Evolutionary conservation across 2,329 filamentous ascomycete species (phyloP).

Genomic region (Xylaria sp.): DNA sequence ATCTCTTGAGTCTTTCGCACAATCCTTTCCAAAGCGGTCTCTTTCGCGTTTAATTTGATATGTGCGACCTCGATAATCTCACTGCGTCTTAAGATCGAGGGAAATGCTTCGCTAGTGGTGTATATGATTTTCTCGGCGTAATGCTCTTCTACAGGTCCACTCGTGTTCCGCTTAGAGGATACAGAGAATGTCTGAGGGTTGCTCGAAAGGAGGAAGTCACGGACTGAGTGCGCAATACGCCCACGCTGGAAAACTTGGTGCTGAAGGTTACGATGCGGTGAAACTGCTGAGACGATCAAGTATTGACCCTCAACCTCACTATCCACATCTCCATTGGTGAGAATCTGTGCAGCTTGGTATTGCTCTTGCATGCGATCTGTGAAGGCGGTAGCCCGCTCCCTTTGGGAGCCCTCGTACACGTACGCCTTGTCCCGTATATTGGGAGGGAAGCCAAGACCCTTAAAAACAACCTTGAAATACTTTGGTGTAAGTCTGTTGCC

Average conservation of each 20-base stretch:
- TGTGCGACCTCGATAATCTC: slow-evolving; percentile 77
- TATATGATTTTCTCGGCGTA: slow-evolving; percentile 85
- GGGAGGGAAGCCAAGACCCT: slow-evolving; percentile 83
- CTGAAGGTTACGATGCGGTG: slow-evolving; percentile 77
- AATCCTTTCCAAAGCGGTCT: slow-evolving; percentile 90
- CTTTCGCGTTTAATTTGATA: slow-evolving; percentile 72
- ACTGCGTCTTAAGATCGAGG: slow-evolving; percentile 85
- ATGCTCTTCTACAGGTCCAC: slow-evolving; percentile 72
- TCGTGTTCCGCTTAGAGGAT: slow-evolving; percentile 72
- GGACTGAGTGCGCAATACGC: slow-evolving; percentile 79
- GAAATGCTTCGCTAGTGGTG: slow-evolving; percentile 83
- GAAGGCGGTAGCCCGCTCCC: slow-evolving; percentile 79
- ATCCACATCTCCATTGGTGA: slow-evolving; percentile 69
- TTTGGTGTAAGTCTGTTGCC: slow-evolving; percentile 78
- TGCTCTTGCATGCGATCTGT: slow-evolving; percentile 91
- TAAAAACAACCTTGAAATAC: slow-evolving; percentile 91
- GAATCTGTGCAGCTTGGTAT: slow-evolving; percentile 83
- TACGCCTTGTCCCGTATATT: slow-evolving; percentile 88
- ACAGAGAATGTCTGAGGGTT: slow-evolving; percentile 80
- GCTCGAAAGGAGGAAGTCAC: slow-evolving; percentile 81
- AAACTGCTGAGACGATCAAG: slow-evolving; percentile 80
- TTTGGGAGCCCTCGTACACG: slow-evolving; percentile 82
- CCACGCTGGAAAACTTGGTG: slow-evolving; percentile 88
- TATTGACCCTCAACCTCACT: slow-evolving; percentile 92
- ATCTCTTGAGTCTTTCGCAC: slow-evolving; percentile 91